Conservation (phyloP, 208 protist species). For the Trypanosoma avium region DNA sequence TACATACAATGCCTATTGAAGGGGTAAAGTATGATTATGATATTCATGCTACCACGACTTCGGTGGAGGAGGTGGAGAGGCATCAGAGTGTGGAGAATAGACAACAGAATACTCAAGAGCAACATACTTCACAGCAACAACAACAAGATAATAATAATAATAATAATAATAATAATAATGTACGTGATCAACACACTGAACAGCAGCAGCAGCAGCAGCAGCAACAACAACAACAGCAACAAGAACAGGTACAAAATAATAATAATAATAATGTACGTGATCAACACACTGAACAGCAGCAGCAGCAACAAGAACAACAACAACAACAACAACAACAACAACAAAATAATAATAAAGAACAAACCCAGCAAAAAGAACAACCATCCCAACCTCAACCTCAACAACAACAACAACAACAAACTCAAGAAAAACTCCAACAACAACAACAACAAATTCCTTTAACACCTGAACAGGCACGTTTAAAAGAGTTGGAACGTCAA, state of each 20-base stretch:
- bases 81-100: neutral
- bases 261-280: neutral
- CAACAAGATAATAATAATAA: neutral
- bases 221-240: neutral
- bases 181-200: too few species aligned
- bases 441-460: constrained; percentile 1
- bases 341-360: neutral
- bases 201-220: neutral
- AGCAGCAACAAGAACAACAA: constrained; percentile 16
- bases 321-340: constrained; percentile 6
- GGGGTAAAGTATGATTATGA: constrained; percentile 59
- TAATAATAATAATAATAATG: too few species aligned
- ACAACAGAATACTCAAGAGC: neutral
- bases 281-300: constrained; percentile 31
- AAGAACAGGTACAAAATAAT: constrained; percentile 5
- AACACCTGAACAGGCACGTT: constrained; percentile 4
- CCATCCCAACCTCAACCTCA: neutral
- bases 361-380: constrained; percentile 8
- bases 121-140: neutral
- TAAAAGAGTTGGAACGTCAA: constrained; percentile 46
- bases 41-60: constrained; percentile 25
- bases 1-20: constrained; percentile 58
- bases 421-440: constrained; percentile 15
- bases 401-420: neutral
- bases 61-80: constrained; percentile 5